Conservation (phyloP, 805 yeast genomes). For the Yamadazyma takamatsuzukensis region DNA sequence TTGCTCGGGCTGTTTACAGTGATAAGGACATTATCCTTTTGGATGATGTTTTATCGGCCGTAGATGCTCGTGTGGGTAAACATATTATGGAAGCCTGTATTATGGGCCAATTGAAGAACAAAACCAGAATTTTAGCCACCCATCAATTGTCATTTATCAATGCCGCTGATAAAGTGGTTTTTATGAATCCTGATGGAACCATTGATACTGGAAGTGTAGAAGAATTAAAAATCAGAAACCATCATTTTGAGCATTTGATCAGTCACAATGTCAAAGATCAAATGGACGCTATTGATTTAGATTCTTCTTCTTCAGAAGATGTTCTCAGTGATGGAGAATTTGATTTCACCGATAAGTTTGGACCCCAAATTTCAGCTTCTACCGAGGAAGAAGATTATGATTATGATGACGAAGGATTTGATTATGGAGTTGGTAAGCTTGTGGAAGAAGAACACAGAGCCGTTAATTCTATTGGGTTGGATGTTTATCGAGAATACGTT, state of each 20-base stretch:
- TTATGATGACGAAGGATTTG: conserved; percentile 10
- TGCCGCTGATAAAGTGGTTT: conserved; percentile 26
- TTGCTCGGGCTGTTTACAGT: conserved; percentile 33
- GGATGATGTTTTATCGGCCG: conserved; percentile 35
- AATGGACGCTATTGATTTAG: conserved; percentile 1
- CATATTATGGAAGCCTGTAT: conserved; percentile 31
- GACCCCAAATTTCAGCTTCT: no score
- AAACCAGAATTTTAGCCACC: conserved; percentile 32
- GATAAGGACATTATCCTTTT: conserved; percentile 26
- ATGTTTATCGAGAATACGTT: conserved; percentile 50
- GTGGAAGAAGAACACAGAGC: conserved; percentile 55
- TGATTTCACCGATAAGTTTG: conserved; percentile 7
- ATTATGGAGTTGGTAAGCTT: conserved; percentile 19
- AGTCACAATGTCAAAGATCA: conserved; percentile 16
- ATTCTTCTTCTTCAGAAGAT: background rate
- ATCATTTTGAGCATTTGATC: conserved; percentile 24
- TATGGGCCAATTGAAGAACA: conserved; percentile 19
- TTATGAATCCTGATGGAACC: conserved; percentile 28
- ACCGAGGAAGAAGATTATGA: conserved; percentile 1
- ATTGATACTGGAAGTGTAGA: conserved; percentile 25
- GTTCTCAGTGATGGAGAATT: background rate
- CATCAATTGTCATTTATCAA: conserved; percentile 31
- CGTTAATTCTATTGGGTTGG: conserved; percentile 47
- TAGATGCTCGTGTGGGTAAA: conserved; percentile 36
- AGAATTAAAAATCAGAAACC: conserved; percentile 19